phyloP scores from a whole-genome alignment of 768 basidiomycete species.

The Lactifluus rugatus region DNA sequence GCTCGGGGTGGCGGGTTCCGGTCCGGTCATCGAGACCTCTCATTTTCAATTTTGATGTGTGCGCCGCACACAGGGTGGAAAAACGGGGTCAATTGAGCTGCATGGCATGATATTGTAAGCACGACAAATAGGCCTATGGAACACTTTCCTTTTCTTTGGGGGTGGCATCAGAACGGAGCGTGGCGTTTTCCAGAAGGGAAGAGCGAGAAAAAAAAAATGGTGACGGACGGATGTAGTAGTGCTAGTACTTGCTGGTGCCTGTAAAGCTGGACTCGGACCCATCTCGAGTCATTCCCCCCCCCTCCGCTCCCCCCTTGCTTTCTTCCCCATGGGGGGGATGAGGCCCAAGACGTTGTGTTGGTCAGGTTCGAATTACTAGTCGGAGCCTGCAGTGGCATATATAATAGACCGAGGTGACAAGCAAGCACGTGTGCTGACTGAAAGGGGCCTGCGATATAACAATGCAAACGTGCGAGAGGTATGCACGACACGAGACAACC shows the following conservation, averaged over 20 bases:
- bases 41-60: not conserved
- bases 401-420: too few relatives aligned
- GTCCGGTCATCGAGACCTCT: not conserved
- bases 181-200: conserved; percentile 1
- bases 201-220: not conserved
- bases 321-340: not conserved
- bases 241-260: not conserved
- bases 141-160: not conserved
- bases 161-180: conserved; percentile 5
- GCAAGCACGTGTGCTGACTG: too few relatives aligned
- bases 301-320: too few relatives aligned
- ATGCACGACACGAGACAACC: not conserved
- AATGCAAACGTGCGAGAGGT: not conserved
- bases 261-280: not conserved
- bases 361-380: not conserved
- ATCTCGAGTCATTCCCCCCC: not conserved
- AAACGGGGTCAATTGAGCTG: not conserved
- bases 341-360: too few relatives aligned
- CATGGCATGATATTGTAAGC: not conserved
- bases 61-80: not conserved
- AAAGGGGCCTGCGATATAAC: too few relatives aligned
- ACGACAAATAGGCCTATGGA: conserved; percentile 1
- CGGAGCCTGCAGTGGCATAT: not conserved
- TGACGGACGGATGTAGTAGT: not conserved
- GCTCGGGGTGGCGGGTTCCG: not conserved